These are phyloP conservation scores for Pholiota microspora DNA, from an alignment of 768 basidiomycete genomes.

Conservation along the genomic window DNA sequence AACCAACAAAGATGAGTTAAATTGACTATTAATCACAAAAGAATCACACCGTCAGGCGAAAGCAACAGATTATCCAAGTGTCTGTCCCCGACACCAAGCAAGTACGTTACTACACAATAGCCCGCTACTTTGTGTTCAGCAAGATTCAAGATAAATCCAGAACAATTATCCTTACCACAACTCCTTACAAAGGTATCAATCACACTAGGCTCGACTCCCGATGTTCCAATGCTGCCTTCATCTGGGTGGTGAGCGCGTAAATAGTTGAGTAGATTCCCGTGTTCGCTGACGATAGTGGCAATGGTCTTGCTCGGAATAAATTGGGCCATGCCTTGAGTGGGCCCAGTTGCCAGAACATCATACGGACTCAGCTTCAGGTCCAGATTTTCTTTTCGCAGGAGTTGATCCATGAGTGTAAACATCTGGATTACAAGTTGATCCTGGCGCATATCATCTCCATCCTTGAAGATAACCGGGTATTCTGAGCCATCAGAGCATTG, in stretches of 20 bases:
- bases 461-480: constrained; percentile 97
- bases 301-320: constrained; percentile 96
- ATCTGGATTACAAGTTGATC: constrained; percentile 98
- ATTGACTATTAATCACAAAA: no score
- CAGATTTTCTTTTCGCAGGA: constrained; percentile 91
- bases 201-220: constrained; percentile 91
- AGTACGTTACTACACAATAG: constrained; percentile 95
- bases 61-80: constrained; percentile 95
- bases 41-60: constrained; percentile 92
- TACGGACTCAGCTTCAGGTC: constrained; percentile 92
- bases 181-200: constrained; percentile 96
- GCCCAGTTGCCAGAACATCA: constrained; percentile 89
- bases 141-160: background rate
- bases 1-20: constrained; percentile 6
- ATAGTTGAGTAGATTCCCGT: constrained; percentile 86
- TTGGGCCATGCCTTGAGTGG: constrained; percentile 92
- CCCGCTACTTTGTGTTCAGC: constrained; percentile 61
- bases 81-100: constrained; percentile 95
- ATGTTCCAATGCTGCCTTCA: constrained; percentile 92
- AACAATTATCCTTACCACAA: constrained; percentile 64
- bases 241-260: constrained; percentile 85
- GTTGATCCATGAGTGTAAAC: constrained; percentile 96
- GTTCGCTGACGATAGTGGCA: constrained; percentile 91
- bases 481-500: constrained; percentile 81
- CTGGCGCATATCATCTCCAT: constrained; percentile 97